Conservation (phyloP, 345 rosid species). For the Triadica sebifera region DNA sequence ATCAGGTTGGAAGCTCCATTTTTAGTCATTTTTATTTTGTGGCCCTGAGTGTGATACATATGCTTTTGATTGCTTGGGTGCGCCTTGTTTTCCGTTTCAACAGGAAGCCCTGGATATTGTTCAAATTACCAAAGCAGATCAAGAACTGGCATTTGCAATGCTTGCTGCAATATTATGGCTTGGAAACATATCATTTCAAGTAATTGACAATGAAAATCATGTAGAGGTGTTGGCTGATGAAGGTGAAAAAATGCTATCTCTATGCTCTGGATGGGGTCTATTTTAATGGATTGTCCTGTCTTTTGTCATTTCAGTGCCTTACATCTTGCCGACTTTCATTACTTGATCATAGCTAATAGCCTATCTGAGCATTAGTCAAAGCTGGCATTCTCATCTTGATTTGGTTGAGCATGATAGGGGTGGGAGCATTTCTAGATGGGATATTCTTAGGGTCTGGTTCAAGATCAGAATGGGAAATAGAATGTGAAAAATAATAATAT, state of each 20-base stretch:
- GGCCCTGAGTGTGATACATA: neutral
- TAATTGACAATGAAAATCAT: conserved; percentile 71
- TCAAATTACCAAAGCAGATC: conserved; percentile 67
- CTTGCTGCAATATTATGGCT: conserved; percentile 91
- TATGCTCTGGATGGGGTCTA: conserved; percentile 12
- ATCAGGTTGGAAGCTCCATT: conserved; percentile 10
- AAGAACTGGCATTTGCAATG: conserved; percentile 69
- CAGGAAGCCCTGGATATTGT: conserved; percentile 79
- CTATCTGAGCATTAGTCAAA: neutral
- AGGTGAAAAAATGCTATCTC: conserved; percentile 44
- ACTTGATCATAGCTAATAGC: neutral
- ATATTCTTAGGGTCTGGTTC: neutral
- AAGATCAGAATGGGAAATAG: too few relatives aligned
- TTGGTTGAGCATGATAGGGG: too few relatives aligned
- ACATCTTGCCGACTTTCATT: neutral
- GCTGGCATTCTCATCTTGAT: neutral
- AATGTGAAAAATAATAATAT: too few relatives aligned
- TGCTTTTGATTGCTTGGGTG: conserved; percentile 1
- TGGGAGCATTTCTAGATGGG: neutral
- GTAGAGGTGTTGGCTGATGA: conserved; percentile 76
- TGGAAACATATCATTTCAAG: conserved; percentile 80
- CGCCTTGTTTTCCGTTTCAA: conserved; percentile 10
- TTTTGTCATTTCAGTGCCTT: conserved; percentile 5
- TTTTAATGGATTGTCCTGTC: neutral
- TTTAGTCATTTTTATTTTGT: conserved; percentile 7